Base-by-base conservation (phyloP, 495 filamentous ascomycete genomes). In the Symbiotaphrina buchneri region DNA sequence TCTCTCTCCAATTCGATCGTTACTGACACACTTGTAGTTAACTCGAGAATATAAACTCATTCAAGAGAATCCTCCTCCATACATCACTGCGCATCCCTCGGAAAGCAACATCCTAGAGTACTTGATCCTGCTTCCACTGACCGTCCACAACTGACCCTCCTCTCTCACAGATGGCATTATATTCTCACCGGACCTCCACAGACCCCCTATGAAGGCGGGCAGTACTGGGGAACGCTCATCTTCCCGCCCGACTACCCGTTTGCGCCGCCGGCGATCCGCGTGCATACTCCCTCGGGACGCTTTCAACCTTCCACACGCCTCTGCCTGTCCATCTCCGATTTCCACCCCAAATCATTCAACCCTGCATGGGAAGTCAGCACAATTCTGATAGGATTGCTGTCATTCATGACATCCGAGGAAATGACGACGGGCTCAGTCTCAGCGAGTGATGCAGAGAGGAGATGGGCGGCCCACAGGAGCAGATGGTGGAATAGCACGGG, bases 331-430 rank as follows among this genome's bases (percentile, higher is more conserved):
- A 97, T 95, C 42, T 79, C 70, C 38, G 87, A 97, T 48, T 97
- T 95, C 54, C 87, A 97, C 48, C 87, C 87, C 0, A 83, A 84
- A 42, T 84, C 76, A 23, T 97, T 97, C 63, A 97, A 97, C 46
- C 87, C 87, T 6, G 84, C 87, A n/a, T 97, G 87, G 87, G 82
- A 91, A 41, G 87, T 95, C 7, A 81, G 72, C 26, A 97, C 87
- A 3, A 97, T 97, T 41, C 58, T 97, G 13, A 92, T 92, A 37
- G 87, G 87, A 23, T 59, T 97, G 11, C 60, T 94, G 34, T 83
- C 74, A 24, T 97, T 97, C 51, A 97, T 97, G 87, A 95, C 85
- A 3, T 80, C 75, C 37, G 85, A 97, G 44, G 87, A 97, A 54
- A 94, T 95, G 84, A 97, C 87, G 1, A 95, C 90, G 1, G 87